Base-by-base conservation (phyloP, 495 filamentous ascomycete genomes). In the Penicillium riverlandense region DNA sequence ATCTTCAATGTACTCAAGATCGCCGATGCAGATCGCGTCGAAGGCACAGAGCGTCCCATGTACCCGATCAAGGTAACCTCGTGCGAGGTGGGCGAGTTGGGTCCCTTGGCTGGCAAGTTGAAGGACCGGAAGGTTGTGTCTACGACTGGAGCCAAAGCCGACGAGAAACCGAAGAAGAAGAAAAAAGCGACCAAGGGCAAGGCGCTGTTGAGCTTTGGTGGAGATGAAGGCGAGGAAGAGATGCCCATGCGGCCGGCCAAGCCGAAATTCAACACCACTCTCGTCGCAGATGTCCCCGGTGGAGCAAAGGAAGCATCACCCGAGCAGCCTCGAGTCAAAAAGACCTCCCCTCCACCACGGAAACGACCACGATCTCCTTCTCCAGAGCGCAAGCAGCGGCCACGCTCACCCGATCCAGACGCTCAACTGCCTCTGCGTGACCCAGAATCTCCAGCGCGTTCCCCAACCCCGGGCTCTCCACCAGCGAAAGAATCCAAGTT, bases 1-100 rank as follows among this genome's bases (percentile, higher is more conserved):
- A 89, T 99, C 38, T 99, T 89, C 63, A 97, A 96, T 60, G 62
- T 99, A 48, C 78, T 92, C 56, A 88, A 88, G 65, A 95, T 96
- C 69, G 90, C 84, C 8, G 89, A 96, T 55, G 79, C 78, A 7
- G 92, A 97, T 58, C 67, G 90, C 13, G 76, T 80, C 41, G 85
- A 86, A 55, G 85, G 82, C 22, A 77, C 70, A n/a, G 92, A 97
- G 46, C 77, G 86, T 49, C 91, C 91, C 27, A 55, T 95, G 11
- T 99, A 95, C 64, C 86, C 91, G 4, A 75, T 86, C 22, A 90
- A 81, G 61, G 79, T 99, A 42, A 85, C 80, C 0, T 74, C 76
- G 2, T 76, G 83, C 34, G 88, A 97, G 61, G 80, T 99, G 11
- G 66, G 69, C 15, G 70, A 74, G 53, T 61, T 97, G 55, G 86